Base-by-base conservation (phyloP, 2,329 filamentous ascomycete species). In the Hypoxylon sp. region DNA sequence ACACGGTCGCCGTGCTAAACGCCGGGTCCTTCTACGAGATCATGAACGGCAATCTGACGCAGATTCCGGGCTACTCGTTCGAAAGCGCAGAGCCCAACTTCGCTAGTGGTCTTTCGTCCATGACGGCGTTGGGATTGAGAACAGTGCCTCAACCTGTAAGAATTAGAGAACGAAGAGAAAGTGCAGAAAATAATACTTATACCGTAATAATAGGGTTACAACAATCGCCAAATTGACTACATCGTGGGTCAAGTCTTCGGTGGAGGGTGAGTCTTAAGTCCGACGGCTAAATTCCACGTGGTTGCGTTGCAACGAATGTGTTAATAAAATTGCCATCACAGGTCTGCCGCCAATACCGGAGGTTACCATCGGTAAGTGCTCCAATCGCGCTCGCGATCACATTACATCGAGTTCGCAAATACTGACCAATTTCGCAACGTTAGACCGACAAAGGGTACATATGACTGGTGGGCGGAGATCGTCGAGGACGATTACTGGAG, bases 11-110 rank as follows among this genome's bases (percentile, higher is more conserved):
- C 17, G 38, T 43, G 17, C 1, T 43, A n/a, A 43, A 43, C 17
- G 38, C 38, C 38, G 38, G 38, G 17, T 43, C 38, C 38, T 43
- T 43, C 38, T 43, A 43, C 17, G 38, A 43, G 38, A 43, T 43
- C 38, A 43, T 43, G 38, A 43, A 43, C 38, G 38, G 38, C 38
- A 43, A 43, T 17, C 17, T 43, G 38, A 43, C 38, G 17, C 38
- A 43, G 38, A 43, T 43, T 43, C 38, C 38, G 14, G 38, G 38
- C 10, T 43, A 43, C 9, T 43, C 38, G 17, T 43, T 43, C 9
- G 38, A 43, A 10, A 43, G 38, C 38, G 38, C 38, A 2, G 38
- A 43, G 17, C 38, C 38, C 7, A 43, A 43, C 17, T 43, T 43
- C 17, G 38, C 38, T 9, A 43, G 38, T 21, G 17, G 38, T 19